Conservation (phyloP, 495 filamentous ascomycete genomes). For the Endocarpon pusillum region DNA sequence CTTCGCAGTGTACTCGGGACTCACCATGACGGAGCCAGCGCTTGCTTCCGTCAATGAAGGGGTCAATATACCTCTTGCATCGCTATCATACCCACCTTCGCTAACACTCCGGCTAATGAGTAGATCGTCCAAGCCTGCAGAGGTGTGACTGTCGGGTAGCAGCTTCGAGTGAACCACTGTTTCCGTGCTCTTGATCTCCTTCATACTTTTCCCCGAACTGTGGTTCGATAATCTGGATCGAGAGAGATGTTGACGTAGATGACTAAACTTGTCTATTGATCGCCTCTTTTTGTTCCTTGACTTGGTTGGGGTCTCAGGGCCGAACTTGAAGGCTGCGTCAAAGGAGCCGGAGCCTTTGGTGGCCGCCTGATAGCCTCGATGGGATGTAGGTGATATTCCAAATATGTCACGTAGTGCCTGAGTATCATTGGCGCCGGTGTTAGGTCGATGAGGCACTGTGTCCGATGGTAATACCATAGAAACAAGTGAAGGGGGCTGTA, state of each 20-base stretch:
- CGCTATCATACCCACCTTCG: slow-evolving; percentile 28
- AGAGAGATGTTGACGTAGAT: slow-evolving; percentile 5
- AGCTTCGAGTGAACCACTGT: slow-evolving; percentile 5
- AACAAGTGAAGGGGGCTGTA: no score
- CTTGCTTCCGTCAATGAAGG: slow-evolving; percentile 10
- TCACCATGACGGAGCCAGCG: not conserved
- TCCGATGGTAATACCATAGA: no score
- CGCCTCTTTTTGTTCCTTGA: slow-evolving; percentile 1
- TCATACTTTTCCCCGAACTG: slow-evolving; percentile 22
- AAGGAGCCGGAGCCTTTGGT: not conserved
- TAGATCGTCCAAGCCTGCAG: slow-evolving; percentile 5
- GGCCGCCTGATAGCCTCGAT: slow-evolving; percentile 1
- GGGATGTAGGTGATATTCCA: not conserved
- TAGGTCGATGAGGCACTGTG: no score
- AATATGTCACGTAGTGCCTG: slow-evolving; percentile 1
- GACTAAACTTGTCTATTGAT: slow-evolving; percentile 2
- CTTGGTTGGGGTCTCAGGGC: not conserved
- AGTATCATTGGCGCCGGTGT: not conserved
- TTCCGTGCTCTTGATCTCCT: slow-evolving; percentile 13
- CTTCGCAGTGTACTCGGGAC: not conserved
- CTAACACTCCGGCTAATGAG: slow-evolving; percentile 24
- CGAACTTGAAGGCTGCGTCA: not conserved
- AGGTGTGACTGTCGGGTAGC: slow-evolving; percentile 3
- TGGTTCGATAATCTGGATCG: slow-evolving; percentile 14
- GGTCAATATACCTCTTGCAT: slow-evolving; percentile 24